Evolutionary conservation across 257 asterid genomes (phyloP).

Genomic region (Solanum appendiculatum): DNA sequence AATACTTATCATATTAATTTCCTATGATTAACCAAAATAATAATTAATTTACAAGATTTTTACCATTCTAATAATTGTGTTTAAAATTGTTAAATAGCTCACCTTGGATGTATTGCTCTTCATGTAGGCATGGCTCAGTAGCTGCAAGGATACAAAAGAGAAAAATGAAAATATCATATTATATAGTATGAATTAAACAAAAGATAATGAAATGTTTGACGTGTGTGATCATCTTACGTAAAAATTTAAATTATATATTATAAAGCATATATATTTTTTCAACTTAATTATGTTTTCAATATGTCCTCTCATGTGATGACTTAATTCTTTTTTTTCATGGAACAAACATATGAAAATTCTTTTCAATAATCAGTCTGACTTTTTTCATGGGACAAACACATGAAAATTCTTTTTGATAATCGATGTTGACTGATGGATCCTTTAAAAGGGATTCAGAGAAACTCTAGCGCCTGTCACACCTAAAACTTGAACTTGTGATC

Average conservation of each 20-base stretch:
- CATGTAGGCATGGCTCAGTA: conserved; percentile 14
- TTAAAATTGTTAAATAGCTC: neutral
- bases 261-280: neutral
- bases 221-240: neutral
- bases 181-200: neutral
- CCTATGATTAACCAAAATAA: neutral
- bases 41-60: neutral
- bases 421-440: too few species aligned
- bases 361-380: neutral
- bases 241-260: too few species aligned
- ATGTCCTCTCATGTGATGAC: neutral
- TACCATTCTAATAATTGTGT: neutral
- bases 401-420: too few species aligned
- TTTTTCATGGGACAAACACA: neutral
- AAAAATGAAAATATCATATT: neutral
- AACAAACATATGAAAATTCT: too few species aligned
- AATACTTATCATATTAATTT: neutral
- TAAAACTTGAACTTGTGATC: neutral
- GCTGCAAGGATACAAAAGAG: neutral
- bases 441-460: too few species aligned
- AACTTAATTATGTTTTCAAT: neutral
- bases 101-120: conserved; percentile 13
- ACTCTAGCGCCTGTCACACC: too few species aligned
- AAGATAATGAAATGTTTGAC: neutral
- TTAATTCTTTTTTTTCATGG: neutral